Conservation (phyloP, 768 basidiomycete genomes). For the Calocera viscosa region DNA sequence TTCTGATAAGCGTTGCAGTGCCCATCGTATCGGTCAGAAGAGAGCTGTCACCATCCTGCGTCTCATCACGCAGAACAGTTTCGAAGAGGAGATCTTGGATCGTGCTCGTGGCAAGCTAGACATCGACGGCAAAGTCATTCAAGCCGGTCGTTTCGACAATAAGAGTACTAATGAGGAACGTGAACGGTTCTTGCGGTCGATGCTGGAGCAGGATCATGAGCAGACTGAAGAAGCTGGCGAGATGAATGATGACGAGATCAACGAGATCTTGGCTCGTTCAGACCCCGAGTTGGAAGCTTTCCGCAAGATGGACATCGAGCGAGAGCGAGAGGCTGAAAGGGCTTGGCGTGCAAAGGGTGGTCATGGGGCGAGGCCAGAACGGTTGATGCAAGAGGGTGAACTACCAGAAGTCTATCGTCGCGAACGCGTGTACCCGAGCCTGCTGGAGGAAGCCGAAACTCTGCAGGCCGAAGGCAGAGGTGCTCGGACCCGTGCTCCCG, state of each 20-base stretch:
- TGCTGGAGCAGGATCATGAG: constrained; percentile 80
- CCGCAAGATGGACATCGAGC: constrained; percentile 67
- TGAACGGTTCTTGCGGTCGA: constrained; percentile 50
- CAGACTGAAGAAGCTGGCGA: constrained; percentile 82
- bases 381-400: constrained; percentile 75
- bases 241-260: constrained; percentile 90
- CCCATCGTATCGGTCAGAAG: constrained; percentile 98
- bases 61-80: constrained; percentile 95
- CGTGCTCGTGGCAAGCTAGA: constrained; percentile 92
- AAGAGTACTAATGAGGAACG: constrained; percentile 89
- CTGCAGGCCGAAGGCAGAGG: not conserved
- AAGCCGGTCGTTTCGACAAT: constrained; percentile 97
- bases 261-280: constrained; percentile 75
- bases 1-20: constrained; percentile 26
- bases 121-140: constrained; percentile 98
- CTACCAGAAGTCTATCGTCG: constrained; percentile 84
- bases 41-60: constrained; percentile 93
- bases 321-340: constrained; percentile 53
- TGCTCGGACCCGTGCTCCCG: constrained; percentile 21
- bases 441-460: not conserved
- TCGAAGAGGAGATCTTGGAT: constrained; percentile 96
- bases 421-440: constrained; percentile 27
- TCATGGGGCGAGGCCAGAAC: constrained; percentile 61
- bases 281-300: constrained; percentile 70
- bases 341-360: constrained; percentile 62